Base-by-base conservation (phyloP, 2,329 filamentous ascomycete genomes). In the Sporothrix globosa region DNA sequence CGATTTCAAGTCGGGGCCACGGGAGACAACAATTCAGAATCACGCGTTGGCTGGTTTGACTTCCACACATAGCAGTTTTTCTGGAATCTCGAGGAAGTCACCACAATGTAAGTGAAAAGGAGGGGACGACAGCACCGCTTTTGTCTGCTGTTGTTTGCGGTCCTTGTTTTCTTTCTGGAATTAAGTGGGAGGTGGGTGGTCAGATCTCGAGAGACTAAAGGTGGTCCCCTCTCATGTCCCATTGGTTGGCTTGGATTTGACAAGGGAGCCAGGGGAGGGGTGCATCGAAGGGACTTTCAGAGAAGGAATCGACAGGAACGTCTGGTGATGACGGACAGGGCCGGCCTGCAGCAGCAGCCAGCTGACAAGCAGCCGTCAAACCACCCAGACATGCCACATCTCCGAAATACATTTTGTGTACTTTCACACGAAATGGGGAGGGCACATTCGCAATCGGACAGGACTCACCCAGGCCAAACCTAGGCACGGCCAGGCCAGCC, bases 161-260 rank as follows among this genome's bases (percentile, higher is more conserved):
- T 24, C n/a, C 17, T 14, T 44, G 19, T 44, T 61, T 60, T 30
- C 39, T n/a, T 13, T 7, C n/a, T 60, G 10, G 10, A 44, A 44
- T 24, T 21, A 4, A 34, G 30, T 7, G 30, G 34, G 34, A 7
- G 34, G 56, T 44, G 34, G 56, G 56, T 61, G 56, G 56, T 34
- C 19, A 41, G 34, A 61, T 34, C 24, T 54, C 11, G 24, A 21
- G 27, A 54, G 52, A 54, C 52, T 7, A 54, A 54, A 24, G 52
- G 52, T 14, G 44, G 44, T 53, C 50, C 39, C 34, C 4, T 11
- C 53, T 34, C 14, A 7, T 3, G 41, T 69, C 60, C 21, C 68
- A 69, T 69, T 69, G 68, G 68, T 21, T 41, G 27, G 50, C 21
- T 39, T 56, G 48, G 58, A n/a, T 39, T 19, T 58, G 24, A 54